A percentile compares a stretch with the other conserved stretches of the same genome.
These are phyloP conservation scores for Jasminum sambac DNA, from an alignment of 257 asterid species.

Conservation along the genomic window DNA sequence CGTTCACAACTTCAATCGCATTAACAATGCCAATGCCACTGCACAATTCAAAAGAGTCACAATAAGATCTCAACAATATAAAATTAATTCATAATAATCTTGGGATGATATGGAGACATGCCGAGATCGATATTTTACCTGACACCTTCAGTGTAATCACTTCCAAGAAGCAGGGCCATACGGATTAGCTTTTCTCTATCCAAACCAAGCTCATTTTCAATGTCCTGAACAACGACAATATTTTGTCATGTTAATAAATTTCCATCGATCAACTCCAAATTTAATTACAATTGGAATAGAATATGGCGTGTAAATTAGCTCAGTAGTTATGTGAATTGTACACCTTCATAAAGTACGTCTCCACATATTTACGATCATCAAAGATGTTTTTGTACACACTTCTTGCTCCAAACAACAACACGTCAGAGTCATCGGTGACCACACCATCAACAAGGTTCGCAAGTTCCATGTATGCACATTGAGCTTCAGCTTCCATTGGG, in stretches of 20 bases:
- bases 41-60: slow-evolving; percentile 24
- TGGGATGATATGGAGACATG: slow-evolving; percentile 12
- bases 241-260: neutral
- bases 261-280: neutral
- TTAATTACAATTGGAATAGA: too few species aligned
- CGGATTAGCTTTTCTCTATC: slow-evolving; percentile 73
- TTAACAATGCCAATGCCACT: slow-evolving; percentile 97
- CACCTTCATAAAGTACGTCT: slow-evolving; percentile 94
- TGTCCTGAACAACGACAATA: slow-evolving; percentile 54
- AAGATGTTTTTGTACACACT: slow-evolving; percentile 89
- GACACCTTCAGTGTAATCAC: slow-evolving; percentile 96
- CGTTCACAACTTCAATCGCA: slow-evolving; percentile 93
- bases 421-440: slow-evolving; percentile 95
- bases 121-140: slow-evolving; percentile 46
- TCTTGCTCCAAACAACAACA: slow-evolving; percentile 86
- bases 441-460: slow-evolving; percentile 90
- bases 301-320: neutral
- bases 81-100: neutral
- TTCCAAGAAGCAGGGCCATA: slow-evolving; percentile 91
- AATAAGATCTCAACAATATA: neutral
- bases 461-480: slow-evolving; percentile 91
- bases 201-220: slow-evolving; percentile 87
- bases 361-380: slow-evolving; percentile 96
- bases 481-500: slow-evolving; percentile 99
- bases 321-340: neutral